Evolutionary conservation across 257 asterid genomes (phyloP).

Genomic region (Ilex aquifolium): DNA sequence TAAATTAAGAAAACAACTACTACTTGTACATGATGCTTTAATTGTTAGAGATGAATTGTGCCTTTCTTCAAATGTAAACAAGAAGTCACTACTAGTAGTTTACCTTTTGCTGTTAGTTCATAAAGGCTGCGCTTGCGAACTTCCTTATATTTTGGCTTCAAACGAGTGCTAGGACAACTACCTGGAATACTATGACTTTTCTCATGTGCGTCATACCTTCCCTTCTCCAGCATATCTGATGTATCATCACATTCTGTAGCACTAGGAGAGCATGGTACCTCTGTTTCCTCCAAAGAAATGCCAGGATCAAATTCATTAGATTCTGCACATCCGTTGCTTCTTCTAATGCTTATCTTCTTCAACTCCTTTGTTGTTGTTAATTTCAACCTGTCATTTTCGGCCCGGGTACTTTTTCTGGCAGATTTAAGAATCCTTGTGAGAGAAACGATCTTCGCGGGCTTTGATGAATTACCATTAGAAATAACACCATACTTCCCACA

Average conservation of each 20-base stretch:
- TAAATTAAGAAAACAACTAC: slow-evolving; percentile 1
- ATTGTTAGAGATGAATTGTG: no score
- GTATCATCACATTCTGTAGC: slow-evolving; percentile 21
- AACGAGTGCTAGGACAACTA: slow-evolving; percentile 16
- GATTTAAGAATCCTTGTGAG: slow-evolving; percentile 29
- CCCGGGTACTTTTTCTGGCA: slow-evolving; percentile 15
- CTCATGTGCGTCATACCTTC: slow-evolving; percentile 14
- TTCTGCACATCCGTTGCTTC: slow-evolving; percentile 1
- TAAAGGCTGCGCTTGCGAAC: slow-evolving; percentile 42
- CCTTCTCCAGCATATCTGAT: slow-evolving; percentile 20
- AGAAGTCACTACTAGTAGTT: no score
- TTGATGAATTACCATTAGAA: slow-evolving; percentile 40
- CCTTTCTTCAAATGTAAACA: no score
- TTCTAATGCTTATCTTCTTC: slow-evolving; percentile 21
- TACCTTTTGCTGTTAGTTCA: slow-evolving; percentile 44
- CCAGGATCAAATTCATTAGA: slow-evolving; percentile 24
- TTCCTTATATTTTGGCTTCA: slow-evolving; percentile 32
- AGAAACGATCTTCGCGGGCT: slow-evolving; percentile 40
- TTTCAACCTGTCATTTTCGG: slow-evolving; percentile 19
- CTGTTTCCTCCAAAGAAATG: slow-evolving; percentile 18
- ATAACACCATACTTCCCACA: slow-evolving; percentile 54
- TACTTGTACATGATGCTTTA: slow-evolving; percentile 5
- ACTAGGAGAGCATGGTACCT: slow-evolving; percentile 18
- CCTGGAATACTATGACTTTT: slow-evolving; percentile 17
- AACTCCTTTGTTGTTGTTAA: slow-evolving; percentile 16